Base-by-base conservation (phyloP, 169 alveolate species). In the Eimeria praecox region DNA sequence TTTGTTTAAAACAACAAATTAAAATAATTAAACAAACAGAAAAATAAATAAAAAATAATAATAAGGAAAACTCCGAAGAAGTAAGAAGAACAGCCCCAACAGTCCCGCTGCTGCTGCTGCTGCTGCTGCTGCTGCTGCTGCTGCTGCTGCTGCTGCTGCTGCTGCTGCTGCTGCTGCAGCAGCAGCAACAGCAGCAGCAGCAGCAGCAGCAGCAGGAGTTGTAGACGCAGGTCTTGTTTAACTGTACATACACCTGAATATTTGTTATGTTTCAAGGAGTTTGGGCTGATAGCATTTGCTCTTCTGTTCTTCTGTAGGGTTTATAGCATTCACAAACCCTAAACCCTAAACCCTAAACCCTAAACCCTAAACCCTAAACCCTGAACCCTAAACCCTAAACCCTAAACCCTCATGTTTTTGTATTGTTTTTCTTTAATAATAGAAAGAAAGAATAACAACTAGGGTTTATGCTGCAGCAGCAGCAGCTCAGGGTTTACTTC, bases 281-380 rank as follows among this genome's bases (percentile, higher is more conserved):
- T 1, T 73, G 56, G 56, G n/a, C n/a, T 30, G 54, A 12, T 73
- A 49, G 85, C 44, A 30, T 33, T 6, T n/a, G 85, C 3, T 18
- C 27, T 20, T 73, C 44, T 73, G 49, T 30, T 73, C 44, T 24
- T 30, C 40, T 49, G n/a, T 24, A 42, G 12, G 20, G 85, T 30
- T 18, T 16, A 20, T 12, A 9, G 6, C 16, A 24, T 38, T 42
- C 27, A 49, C 9, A 49, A 16, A 42, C 85, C 85, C 12, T 73
- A 30, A 73, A 73, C 85, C 85, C 3, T 73, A 73, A 73, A 73
- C 85, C 52, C 54, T 73, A 38, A 73, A 73, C 85, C 85, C 85
- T 73, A 73, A 73, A 40, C 85, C 85, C 85, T 73, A 35, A 16
- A 18, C 24, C 52, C 52, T 73, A 35, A 30, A 6, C 12, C 46